These are phyloP conservation scores for Sugiyamaella floridensis DNA, from an alignment of 805 yeast genomes.

Conservation along the genomic window DNA sequence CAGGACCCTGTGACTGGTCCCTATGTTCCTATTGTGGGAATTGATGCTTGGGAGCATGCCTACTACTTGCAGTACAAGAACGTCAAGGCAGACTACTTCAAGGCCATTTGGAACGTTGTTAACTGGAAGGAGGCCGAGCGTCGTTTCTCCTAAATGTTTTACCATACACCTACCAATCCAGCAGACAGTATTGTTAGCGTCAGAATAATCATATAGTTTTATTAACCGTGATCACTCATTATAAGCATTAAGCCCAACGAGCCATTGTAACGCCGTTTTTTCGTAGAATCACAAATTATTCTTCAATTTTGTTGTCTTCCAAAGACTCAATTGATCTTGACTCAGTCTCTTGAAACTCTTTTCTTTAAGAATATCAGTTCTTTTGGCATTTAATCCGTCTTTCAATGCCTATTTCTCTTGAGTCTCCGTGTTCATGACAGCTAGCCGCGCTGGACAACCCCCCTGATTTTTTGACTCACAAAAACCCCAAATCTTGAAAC, in stretches of 20 bases:
- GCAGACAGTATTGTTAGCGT: neutral
- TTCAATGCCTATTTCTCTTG: too few species aligned
- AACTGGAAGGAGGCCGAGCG: slow-evolving; percentile 88
- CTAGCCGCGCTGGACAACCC: too few species aligned
- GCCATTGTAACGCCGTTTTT: too few species aligned
- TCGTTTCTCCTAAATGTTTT: slow-evolving; percentile 35
- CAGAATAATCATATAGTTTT: too few species aligned
- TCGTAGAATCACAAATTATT: neutral
- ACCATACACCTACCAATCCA: neutral
- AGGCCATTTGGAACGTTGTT: slow-evolving; percentile 89
- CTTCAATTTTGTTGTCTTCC: too few species aligned
- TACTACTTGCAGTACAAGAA: slow-evolving; percentile 90
- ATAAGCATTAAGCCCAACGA: too few species aligned
- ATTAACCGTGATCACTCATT: too few species aligned
- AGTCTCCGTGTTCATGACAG: neutral
- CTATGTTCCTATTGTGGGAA: slow-evolving; percentile 71
- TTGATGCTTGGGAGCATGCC: slow-evolving; percentile 97
- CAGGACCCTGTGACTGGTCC: slow-evolving; percentile 78
- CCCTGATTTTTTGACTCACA: neutral
- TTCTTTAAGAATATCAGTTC: too few species aligned
- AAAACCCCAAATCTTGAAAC: neutral
- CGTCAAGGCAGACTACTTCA: slow-evolving; percentile 85
- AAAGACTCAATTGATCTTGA: too few species aligned
- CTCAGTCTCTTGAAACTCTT: too few species aligned
- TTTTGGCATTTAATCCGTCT: too few species aligned